Evolutionary conservation across 768 basidiomycete genomes (phyloP).

Genomic region (Gelatoporia subvermispora): DNA sequence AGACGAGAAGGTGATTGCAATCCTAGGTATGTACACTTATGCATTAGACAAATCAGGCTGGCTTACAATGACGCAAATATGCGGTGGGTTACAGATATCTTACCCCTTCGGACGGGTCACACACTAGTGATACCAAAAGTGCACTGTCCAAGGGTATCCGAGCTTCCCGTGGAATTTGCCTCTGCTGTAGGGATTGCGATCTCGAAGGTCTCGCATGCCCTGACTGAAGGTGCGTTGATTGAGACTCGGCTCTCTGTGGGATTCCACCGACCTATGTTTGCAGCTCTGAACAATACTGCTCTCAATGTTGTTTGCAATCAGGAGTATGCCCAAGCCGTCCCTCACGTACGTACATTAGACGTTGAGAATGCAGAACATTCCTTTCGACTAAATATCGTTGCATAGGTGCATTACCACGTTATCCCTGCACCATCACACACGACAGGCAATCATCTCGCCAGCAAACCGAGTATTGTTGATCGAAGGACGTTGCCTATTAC

Average conservation of each 20-base stretch:
- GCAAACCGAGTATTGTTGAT: no score
- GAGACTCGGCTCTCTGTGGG: background rate
- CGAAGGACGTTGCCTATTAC: conserved; percentile 28
- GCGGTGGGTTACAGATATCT: conserved; percentile 44
- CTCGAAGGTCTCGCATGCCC: conserved; percentile 55
- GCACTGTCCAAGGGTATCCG: conserved; percentile 59
- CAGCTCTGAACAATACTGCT: conserved; percentile 60
- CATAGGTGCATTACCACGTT: conserved; percentile 71
- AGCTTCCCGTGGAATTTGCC: conserved; percentile 56
- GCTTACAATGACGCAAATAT: conserved; percentile 1
- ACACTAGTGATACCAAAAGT: conserved; percentile 66
- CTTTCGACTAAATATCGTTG: background rate
- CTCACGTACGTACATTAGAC: conserved; percentile 46
- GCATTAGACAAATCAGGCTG: background rate
- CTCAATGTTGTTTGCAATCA: conserved; percentile 79
- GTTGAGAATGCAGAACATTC: background rate
- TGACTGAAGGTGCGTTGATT: conserved; percentile 48
- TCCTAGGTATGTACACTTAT: conserved; percentile 44
- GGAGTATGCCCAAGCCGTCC: conserved; percentile 76
- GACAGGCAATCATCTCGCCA: conserved; percentile 9
- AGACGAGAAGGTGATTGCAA: conserved; percentile 56
- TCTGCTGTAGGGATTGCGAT: conserved; percentile 55
- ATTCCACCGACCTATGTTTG: background rate
- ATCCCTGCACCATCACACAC: conserved; percentile 54
- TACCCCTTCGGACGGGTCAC: conserved; percentile 63